Conservation (phyloP, 1,284 basidiomycete species). For the Naganishia cerealis region DNA sequence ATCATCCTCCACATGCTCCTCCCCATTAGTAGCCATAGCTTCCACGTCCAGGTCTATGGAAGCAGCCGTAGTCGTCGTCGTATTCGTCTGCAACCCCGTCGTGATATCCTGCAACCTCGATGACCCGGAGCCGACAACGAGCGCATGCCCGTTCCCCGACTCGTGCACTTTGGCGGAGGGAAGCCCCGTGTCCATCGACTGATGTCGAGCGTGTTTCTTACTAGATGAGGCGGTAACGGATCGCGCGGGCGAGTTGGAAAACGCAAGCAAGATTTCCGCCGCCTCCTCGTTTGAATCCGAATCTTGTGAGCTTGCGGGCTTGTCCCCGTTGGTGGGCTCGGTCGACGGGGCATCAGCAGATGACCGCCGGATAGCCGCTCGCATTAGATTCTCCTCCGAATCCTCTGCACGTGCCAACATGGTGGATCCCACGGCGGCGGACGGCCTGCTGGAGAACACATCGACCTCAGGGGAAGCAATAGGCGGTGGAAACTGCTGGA, state of each 20-base stretch:
- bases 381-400: not conserved
- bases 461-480: slow-evolving; percentile 5
- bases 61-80: not conserved
- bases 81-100: not conserved
- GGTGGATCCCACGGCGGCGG: not conserved
- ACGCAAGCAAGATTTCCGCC: slow-evolving; percentile 33
- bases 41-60: slow-evolving; percentile 5
- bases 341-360: slow-evolving; percentile 14
- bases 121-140: slow-evolving; percentile 2
- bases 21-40: not conserved
- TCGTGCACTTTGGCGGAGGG: not conserved
- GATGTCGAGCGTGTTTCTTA: slow-evolving; percentile 14
- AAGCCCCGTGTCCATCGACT: slow-evolving; percentile 15
- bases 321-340: not conserved
- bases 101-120: slow-evolving; percentile 22
- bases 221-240: slow-evolving; percentile 2
- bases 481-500: slow-evolving; percentile 6
- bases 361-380: slow-evolving; percentile 20
- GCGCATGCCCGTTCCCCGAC: not conserved
- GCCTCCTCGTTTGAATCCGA: slow-evolving; percentile 34
- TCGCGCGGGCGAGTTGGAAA: slow-evolving; percentile 34
- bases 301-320: slow-evolving; percentile 4
- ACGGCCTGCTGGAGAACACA: slow-evolving; percentile 8
- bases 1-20: not conserved
- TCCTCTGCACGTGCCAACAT: not conserved